These are phyloP conservation scores for Pyrus hybrid DNA, from an alignment of 331 rosid species.

Conservation along the genomic window DNA sequence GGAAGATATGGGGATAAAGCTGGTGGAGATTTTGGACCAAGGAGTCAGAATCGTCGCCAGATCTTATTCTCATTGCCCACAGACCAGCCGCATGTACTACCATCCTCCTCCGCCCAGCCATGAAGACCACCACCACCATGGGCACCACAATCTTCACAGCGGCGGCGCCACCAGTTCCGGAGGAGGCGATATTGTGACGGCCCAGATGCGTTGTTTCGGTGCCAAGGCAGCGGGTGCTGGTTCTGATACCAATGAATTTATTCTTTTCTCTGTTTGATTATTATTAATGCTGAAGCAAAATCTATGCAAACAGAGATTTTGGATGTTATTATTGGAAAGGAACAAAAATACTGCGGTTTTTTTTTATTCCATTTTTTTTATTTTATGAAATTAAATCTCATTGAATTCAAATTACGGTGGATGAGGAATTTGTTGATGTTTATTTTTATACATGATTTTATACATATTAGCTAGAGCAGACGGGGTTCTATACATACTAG, in stretches of 20 bases:
- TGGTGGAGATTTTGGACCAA: conserved; percentile 49
- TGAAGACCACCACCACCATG: conserved; percentile 14
- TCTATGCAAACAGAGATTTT: background rate
- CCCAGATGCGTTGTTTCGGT: conserved; percentile 20
- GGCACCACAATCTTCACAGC: background rate
- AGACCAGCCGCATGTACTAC: conserved; percentile 63
- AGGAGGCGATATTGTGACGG: background rate
- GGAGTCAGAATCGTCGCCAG: conserved; percentile 47
- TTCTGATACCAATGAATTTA: conserved; percentile 25
- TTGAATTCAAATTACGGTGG: no score
- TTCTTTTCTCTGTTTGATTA: conserved; percentile 45
- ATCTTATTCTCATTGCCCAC: conserved; percentile 61
- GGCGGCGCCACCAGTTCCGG: background rate
- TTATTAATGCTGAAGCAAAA: background rate
- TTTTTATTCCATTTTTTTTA: background rate
- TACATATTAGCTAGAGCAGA: no score
- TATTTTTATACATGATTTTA: no score
- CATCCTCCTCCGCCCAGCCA: conserved; percentile 47
- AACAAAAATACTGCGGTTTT: background rate
- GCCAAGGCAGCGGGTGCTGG: conserved; percentile 9
- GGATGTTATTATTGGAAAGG: background rate
- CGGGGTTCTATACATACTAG: no score
- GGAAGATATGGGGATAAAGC: conserved; percentile 32
- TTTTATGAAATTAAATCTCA: no score
- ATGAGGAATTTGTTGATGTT: no score